Conservation (phyloP, 2,329 filamentous ascomycete species). For the Botryosphaeria dothidea region DNA sequence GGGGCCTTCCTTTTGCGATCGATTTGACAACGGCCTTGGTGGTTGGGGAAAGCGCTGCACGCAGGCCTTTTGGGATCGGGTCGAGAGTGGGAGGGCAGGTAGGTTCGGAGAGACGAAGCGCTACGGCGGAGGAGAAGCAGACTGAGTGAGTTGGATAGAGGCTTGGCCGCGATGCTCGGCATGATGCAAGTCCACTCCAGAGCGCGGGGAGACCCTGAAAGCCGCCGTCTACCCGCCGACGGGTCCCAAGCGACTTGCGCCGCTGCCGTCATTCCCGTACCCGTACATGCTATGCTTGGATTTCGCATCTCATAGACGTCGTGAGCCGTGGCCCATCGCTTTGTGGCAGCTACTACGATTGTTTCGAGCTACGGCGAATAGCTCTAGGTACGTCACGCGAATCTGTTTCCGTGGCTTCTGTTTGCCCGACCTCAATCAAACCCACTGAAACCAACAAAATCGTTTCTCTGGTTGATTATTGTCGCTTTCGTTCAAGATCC, state of each 20-base stretch:
- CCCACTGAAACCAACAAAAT: neutral
- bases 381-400: neutral
- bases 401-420: neutral
- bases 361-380: neutral
- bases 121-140: slow-evolving; percentile 8
- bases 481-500: no score
- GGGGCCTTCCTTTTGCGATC: neutral
- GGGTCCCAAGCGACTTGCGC: neutral
- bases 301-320: no score
- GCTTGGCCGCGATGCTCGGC: slow-evolving; percentile 10
- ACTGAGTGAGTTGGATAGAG: slow-evolving; percentile 1
- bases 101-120: neutral
- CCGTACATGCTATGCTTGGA: no score
- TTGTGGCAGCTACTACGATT: no score
- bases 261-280: neutral
- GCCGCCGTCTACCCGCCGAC: neutral
- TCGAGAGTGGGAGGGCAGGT: neutral
- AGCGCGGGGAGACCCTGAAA: neutral
- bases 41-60: neutral
- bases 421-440: neutral
- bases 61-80: no score
- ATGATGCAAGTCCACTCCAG: slow-evolving; percentile 8
- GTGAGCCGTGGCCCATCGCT: no score
- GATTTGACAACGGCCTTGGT: neutral
- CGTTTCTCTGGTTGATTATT: neutral